These are phyloP conservation scores for Debaryomyces subglobosus DNA, from an alignment of 1,139 yeast species.

Conservation along the genomic window DNA sequence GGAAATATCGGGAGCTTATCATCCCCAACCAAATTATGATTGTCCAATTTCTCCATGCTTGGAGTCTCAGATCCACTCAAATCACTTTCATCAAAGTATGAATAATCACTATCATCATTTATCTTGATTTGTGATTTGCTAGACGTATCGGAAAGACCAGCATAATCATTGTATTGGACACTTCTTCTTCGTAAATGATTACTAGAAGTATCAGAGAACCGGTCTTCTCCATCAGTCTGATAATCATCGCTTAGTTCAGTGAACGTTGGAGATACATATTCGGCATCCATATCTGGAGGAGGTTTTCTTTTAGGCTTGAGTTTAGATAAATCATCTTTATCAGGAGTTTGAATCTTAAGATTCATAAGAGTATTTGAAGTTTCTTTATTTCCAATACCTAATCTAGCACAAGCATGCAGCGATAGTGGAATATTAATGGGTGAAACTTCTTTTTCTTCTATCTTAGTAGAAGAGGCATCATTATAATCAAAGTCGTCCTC, in stretches of 20 bases:
- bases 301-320: constrained; percentile 28
- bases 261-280: neutral
- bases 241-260: constrained; percentile 7
- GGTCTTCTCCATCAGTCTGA: constrained; percentile 12
- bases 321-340: constrained; percentile 5
- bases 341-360: constrained; percentile 4
- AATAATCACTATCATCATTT: constrained; percentile 5
- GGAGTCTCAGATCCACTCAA: constrained; percentile 2
- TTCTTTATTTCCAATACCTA: constrained; percentile 8
- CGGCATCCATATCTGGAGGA: constrained; percentile 23
- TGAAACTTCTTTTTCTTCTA: constrained; percentile 6
- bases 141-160: neutral
- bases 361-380: constrained; percentile 5
- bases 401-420: constrained; percentile 7
- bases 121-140: constrained; percentile 1
- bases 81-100: constrained; percentile 6
- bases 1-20: constrained; percentile 33
- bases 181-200: neutral
- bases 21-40: constrained; percentile 7
- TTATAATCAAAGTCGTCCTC: constrained; percentile 9
- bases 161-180: neutral
- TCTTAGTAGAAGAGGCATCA: constrained; percentile 5
- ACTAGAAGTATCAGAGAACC: constrained; percentile 7
- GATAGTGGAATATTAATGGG: constrained; percentile 8
- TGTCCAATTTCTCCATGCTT: neutral